These are phyloP conservation scores for Coemansia sp. DNA, from an alignment of 192 early-diverging fungal genomes.

Conservation along the genomic window DNA sequence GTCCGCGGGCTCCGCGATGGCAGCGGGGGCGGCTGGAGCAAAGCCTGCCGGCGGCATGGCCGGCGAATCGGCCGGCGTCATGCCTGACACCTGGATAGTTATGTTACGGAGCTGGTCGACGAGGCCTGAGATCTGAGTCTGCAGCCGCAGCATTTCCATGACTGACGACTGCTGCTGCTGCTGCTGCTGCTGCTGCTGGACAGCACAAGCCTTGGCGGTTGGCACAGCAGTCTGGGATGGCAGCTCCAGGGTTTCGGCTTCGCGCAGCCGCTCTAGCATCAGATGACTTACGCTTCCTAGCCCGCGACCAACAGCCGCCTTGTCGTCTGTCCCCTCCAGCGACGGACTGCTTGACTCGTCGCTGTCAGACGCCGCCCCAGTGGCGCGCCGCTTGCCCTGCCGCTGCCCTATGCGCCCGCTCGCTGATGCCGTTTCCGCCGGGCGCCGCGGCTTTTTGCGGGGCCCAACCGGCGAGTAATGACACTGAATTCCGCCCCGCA, in stretches of 20 bases:
- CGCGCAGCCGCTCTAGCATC: slow-evolving; percentile 20
- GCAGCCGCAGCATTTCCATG: slow-evolving; percentile 48
- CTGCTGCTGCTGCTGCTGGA: background rate
- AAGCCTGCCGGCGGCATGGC: background rate
- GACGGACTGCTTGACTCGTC: background rate
- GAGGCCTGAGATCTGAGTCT: slow-evolving; percentile 44
- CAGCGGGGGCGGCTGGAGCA: background rate
- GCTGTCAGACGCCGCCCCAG: slow-evolving; percentile 10
- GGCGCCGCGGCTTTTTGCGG: slow-evolving; percentile 37
- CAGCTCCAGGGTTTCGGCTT: slow-evolving; percentile 5
- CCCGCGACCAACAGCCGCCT: background rate
- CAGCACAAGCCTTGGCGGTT: too few species aligned
- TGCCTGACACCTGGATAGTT: slow-evolving; percentile 31
- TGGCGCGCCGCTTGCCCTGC: slow-evolving; percentile 23
- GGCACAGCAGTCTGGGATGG: background rate
- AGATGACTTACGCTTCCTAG: slow-evolving; percentile 31
- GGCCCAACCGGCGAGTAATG: slow-evolving; percentile 46
- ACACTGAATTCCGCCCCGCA: slow-evolving; percentile 7
- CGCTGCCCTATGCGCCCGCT: background rate
- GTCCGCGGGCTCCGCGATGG: background rate
- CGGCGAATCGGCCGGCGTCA: background rate
- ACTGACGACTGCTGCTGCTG: slow-evolving; percentile 15
- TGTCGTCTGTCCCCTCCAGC: too few species aligned
- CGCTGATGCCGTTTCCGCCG: background rate
- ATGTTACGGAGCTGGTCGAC: slow-evolving; percentile 43